A percentile compares a stretch with the other conserved stretches of the same genome.
Evolutionary conservation across 2,329 filamentous ascomycete genomes (phyloP).

Genomic region (Xylariaceae sp.): DNA sequence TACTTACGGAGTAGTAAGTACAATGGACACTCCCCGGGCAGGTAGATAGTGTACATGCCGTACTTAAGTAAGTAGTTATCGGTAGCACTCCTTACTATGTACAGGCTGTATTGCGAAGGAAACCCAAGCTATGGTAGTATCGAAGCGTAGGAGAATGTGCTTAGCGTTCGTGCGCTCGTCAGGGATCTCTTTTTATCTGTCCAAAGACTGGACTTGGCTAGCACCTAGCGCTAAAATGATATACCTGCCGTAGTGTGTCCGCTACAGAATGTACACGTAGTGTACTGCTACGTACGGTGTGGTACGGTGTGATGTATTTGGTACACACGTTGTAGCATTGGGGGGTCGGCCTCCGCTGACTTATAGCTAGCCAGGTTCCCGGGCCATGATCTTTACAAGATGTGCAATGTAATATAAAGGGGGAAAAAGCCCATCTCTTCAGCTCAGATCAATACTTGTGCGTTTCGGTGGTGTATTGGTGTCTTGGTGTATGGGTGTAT

Average conservation of each 20-base stretch:
- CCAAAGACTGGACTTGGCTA: neutral
- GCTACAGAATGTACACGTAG: no score
- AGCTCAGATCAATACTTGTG: constrained; percentile 12
- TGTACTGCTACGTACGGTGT: neutral
- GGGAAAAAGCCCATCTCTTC: constrained; percentile 8
- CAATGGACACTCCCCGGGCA: neutral
- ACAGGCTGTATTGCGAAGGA: neutral
- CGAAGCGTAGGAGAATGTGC: neutral
- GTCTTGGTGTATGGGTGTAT: neutral
- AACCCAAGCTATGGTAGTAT: neutral
- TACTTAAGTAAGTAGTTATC: neutral
- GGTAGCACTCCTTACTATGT: no score
- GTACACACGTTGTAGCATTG: neutral
- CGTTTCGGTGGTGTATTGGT: neutral
- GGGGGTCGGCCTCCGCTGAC: neutral
- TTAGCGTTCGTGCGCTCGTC: neutral
- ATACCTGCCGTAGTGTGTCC: neutral
- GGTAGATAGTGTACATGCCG: no score
- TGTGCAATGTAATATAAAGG: constrained; percentile 1
- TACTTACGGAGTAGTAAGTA: neutral
- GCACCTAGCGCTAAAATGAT: neutral
- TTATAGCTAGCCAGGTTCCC: constrained; percentile 10
- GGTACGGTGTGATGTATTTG: neutral
- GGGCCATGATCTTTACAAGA: constrained; percentile 4
- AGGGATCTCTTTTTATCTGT: neutral